Conservation (phyloP, 2,329 filamentous ascomycete species). For the Allantophomopsis lycopodina region DNA sequence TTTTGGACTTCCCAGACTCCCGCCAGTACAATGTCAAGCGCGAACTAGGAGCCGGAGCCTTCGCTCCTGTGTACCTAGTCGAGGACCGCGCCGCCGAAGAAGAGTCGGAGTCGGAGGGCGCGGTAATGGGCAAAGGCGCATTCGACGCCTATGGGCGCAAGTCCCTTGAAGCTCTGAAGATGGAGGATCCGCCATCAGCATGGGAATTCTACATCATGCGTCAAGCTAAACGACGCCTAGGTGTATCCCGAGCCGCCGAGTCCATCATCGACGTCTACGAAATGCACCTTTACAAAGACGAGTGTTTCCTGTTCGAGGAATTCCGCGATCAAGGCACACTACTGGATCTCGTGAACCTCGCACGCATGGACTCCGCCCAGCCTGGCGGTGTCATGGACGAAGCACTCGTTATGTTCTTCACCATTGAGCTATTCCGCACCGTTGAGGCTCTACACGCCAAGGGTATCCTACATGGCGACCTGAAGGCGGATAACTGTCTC, state of each 20-base stretch:
- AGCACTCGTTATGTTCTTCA: conserved; percentile 85
- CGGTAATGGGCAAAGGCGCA: conserved; percentile 46
- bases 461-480: conserved; percentile 76
- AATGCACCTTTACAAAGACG: conserved; percentile 81
- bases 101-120: conserved; percentile 30
- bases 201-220: conserved; percentile 98
- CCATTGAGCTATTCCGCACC: conserved; percentile 79
- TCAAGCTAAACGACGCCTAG: conserved; percentile 63
- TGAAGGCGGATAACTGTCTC: conserved; percentile 93
- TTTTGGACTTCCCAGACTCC: conserved; percentile 53
- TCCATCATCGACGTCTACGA: conserved; percentile 78
- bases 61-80: conserved; percentile 87
- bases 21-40: conserved; percentile 65
- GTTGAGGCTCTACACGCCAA: conserved; percentile 75
- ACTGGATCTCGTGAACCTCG: conserved; percentile 85
- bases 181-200: conserved; percentile 74
- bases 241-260: conserved; percentile 56
- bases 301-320: conserved; percentile 79
- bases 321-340: conserved; percentile 83
- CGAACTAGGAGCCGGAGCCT: conserved; percentile 86
- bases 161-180: conserved; percentile 78
- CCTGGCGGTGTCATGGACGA: conserved; percentile 69
- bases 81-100: conserved; percentile 50
- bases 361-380: conserved; percentile 51
- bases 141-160: conserved; percentile 36